A percentile compares a stretch with the other conserved stretches of the same genome.
phyloP scores from a whole-genome alignment of 805 yeast genomes.

The Danielia reshetovae region DNA sequence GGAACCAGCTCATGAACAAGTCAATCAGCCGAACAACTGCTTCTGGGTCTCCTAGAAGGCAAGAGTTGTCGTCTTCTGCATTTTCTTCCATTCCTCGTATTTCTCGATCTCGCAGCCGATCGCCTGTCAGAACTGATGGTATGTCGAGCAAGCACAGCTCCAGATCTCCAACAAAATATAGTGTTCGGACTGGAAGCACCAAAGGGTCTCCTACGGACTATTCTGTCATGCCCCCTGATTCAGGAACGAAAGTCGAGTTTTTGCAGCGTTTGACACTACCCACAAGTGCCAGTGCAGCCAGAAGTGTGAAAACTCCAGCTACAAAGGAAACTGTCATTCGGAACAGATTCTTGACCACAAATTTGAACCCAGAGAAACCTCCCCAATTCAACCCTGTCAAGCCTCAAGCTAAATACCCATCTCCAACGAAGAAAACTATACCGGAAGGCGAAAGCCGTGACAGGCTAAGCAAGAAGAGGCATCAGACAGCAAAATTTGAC shows the following conservation, averaged over 20 bases:
- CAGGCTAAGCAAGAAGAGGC: neutral
- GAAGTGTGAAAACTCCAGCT: conserved; percentile 8
- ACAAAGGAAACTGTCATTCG: conserved; percentile 13
- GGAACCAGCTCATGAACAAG: neutral
- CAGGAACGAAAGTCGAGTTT: conserved; percentile 8
- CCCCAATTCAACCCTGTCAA: conserved; percentile 17
- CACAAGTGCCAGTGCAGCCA: conserved; percentile 29
- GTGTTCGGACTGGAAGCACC: conserved; percentile 6
- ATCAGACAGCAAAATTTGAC: neutral
- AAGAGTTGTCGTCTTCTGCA: neutral
- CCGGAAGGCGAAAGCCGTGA: neutral
- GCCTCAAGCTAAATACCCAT: neutral
- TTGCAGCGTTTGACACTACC: conserved; percentile 25
- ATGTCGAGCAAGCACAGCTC: conserved; percentile 3
- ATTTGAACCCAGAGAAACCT: conserved; percentile 30
- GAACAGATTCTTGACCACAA: conserved; percentile 34
- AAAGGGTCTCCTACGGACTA: conserved; percentile 6
- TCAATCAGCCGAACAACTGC: neutral
- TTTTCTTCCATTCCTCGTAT: neutral
- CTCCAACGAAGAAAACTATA: neutral
- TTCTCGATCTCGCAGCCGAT: conserved; percentile 1
- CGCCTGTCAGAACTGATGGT: neutral
- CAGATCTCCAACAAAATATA: conserved; percentile 12
- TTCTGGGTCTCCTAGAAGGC: neutral
- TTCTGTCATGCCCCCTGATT: conserved; percentile 2